These are phyloP conservation scores for Royoungia palumana DNA, from an alignment of 768 basidiomycete species.

Conservation along the genomic window DNA sequence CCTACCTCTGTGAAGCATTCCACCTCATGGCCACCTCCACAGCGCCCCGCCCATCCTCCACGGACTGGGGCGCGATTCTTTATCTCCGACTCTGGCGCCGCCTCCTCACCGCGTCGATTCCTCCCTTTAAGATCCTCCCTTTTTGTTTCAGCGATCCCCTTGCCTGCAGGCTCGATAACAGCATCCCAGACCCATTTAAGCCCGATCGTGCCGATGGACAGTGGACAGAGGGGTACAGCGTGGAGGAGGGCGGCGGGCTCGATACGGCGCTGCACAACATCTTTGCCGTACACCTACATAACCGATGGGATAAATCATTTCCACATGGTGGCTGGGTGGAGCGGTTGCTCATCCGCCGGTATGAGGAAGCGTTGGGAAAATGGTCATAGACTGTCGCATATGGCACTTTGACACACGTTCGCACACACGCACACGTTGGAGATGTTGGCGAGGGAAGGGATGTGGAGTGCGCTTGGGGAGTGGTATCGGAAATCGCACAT, in stretches of 20 bases:
- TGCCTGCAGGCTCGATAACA: slow-evolving; percentile 86
- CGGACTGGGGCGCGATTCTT: slow-evolving; percentile 91
- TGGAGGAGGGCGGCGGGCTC: slow-evolving; percentile 60
- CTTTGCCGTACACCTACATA: slow-evolving; percentile 90
- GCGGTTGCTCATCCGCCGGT: slow-evolving; percentile 62
- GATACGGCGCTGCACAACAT: slow-evolving; percentile 63
- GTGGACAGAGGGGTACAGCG: slow-evolving; percentile 56
- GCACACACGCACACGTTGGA: too few relatives aligned
- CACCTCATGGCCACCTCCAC: slow-evolving; percentile 79
- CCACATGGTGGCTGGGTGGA: slow-evolving; percentile 86
- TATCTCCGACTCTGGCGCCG: slow-evolving; percentile 90
- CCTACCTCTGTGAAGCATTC: slow-evolving; percentile 96
- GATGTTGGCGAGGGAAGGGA: too few relatives aligned
- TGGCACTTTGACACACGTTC: background rate
- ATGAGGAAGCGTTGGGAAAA: slow-evolving; percentile 41
- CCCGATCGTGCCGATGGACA: slow-evolving; percentile 48
- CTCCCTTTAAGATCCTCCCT: slow-evolving; percentile 89
- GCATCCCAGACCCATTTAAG: slow-evolving; percentile 87
- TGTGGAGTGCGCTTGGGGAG: too few relatives aligned
- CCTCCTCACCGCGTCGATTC: slow-evolving; percentile 66
- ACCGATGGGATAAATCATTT: slow-evolving; percentile 89
- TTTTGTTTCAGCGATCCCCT: slow-evolving; percentile 93
- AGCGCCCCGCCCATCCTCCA: slow-evolving; percentile 72
- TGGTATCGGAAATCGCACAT: too few relatives aligned
- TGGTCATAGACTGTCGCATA: background rate